phyloP scores from a whole-genome alignment of 2,329 filamentous ascomycete species.

The Beauveria asiatica region DNA sequence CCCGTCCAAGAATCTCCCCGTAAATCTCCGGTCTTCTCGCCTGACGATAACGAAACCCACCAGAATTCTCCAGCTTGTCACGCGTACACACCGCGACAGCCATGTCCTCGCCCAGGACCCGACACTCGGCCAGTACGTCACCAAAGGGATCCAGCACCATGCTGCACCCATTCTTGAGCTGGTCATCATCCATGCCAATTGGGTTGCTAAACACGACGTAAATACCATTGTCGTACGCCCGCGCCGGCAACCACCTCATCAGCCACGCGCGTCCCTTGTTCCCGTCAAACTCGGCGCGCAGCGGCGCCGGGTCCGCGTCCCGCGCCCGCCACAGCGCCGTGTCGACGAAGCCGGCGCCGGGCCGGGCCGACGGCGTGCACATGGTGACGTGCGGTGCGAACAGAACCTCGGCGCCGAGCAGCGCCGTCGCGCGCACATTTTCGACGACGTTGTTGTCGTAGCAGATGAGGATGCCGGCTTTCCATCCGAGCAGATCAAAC shows the following conservation, averaged over 20 bases:
- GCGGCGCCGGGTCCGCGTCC: constrained; percentile 12
- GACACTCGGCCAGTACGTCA: constrained; percentile 14
- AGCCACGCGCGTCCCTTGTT: constrained; percentile 15
- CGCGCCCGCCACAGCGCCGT: constrained; percentile 6
- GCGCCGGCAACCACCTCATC: constrained; percentile 16
- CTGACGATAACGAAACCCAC: constrained; percentile 13
- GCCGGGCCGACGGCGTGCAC: constrained; percentile 15
- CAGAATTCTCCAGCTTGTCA: constrained; percentile 13
- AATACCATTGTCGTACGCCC: constrained; percentile 15
- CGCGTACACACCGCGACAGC: constrained; percentile 14
- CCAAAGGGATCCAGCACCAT: constrained; percentile 15
- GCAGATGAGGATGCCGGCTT: constrained; percentile 16
- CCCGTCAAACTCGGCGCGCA: constrained; percentile 15
- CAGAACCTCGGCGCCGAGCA: constrained; percentile 13
- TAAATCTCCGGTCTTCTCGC: constrained; percentile 14
- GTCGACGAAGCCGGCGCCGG: constrained; percentile 16
- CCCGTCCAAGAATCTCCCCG: constrained; percentile 9
- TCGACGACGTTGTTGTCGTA: constrained; percentile 17
- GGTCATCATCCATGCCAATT: constrained; percentile 15
- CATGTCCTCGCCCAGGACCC: constrained; percentile 13
- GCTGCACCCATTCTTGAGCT: constrained; percentile 16
- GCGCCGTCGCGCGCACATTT: constrained; percentile 14
- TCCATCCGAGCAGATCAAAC: constrained; percentile 15
- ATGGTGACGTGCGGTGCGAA: constrained; percentile 16
- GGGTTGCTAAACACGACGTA: constrained; percentile 16